phyloP scores from a whole-genome alignment of 176 grass and related monocot genomes.

The Chloris gayana region DNA sequence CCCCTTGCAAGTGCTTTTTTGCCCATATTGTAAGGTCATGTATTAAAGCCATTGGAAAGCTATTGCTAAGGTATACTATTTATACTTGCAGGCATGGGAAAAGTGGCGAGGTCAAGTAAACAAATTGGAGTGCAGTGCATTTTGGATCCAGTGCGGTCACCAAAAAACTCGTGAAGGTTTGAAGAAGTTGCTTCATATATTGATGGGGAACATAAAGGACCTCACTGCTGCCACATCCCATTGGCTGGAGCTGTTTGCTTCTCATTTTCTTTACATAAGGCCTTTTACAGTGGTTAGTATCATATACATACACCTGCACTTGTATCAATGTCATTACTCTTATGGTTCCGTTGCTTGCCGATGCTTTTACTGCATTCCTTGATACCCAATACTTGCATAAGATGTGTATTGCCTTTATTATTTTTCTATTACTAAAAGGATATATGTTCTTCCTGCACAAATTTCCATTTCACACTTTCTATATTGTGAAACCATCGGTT shows the following conservation, averaged over 20 bases:
- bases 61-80: constrained; percentile 24
- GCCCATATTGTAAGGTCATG: neutral
- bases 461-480: constrained; percentile 7
- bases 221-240: constrained; percentile 71
- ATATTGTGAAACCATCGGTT: constrained; percentile 18
- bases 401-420: constrained; percentile 17
- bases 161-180: constrained; percentile 84
- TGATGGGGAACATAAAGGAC: constrained; percentile 82
- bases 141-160: constrained; percentile 94
- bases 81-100: constrained; percentile 75
- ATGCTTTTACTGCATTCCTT: constrained; percentile 18
- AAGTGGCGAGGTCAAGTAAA: constrained; percentile 91
- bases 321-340: constrained; percentile 24
- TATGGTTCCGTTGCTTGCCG: constrained; percentile 26
- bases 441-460: neutral
- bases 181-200: constrained; percentile 93
- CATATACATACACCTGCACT: constrained; percentile 18
- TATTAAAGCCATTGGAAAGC: constrained; percentile 28
- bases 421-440: neutral
- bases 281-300: constrained; percentile 80
- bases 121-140: constrained; percentile 81
- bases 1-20: neutral
- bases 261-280: constrained; percentile 92
- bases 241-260: constrained; percentile 94
- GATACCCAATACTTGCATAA: constrained; percentile 4